These are phyloP conservation scores for Didymella pomorum DNA, from an alignment of 2,329 filamentous ascomycete species.

Conservation along the genomic window DNA sequence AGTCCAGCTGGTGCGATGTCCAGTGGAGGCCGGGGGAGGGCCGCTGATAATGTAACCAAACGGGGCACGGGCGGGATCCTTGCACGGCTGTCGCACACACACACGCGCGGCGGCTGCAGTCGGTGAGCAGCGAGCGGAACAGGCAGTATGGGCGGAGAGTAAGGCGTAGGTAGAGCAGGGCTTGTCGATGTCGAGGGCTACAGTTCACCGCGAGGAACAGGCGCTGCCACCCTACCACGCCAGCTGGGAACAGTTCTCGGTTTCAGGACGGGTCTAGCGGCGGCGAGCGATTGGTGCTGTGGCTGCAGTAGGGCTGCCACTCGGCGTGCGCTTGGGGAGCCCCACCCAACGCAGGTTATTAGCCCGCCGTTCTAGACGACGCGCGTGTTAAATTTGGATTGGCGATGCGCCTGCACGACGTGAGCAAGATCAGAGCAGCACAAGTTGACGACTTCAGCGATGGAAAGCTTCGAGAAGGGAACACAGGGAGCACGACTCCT, in stretches of 20 bases:
- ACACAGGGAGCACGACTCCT: no score
- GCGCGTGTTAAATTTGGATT: conserved; percentile 11
- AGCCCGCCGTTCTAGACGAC: conserved; percentile 11
- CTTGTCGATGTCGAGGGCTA: conserved; percentile 29
- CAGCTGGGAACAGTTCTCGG: neutral
- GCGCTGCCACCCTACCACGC: neutral
- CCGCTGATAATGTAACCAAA: conserved; percentile 12
- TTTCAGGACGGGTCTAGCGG: conserved; percentile 7
- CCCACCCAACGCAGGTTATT: neutral
- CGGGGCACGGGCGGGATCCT: neutral
- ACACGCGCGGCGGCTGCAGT: conserved; percentile 27
- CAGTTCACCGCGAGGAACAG: neutral
- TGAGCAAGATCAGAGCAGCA: no score
- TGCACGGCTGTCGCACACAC: neutral
- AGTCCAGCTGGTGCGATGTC: conserved; percentile 21
- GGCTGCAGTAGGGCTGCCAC: conserved; percentile 7
- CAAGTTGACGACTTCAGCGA: neutral
- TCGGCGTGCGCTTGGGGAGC: neutral
- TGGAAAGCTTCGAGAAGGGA: neutral
- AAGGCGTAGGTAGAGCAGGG: neutral
- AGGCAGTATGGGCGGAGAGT: no score
- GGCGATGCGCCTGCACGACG: conserved; percentile 18
- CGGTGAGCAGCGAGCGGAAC: conserved; percentile 6
- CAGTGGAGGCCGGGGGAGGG: conserved; percentile 11
- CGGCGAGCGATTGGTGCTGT: conserved; percentile 10